Conservation (phyloP, 2,329 filamentous ascomycete species). For the Diaporthe caulivora region DNA sequence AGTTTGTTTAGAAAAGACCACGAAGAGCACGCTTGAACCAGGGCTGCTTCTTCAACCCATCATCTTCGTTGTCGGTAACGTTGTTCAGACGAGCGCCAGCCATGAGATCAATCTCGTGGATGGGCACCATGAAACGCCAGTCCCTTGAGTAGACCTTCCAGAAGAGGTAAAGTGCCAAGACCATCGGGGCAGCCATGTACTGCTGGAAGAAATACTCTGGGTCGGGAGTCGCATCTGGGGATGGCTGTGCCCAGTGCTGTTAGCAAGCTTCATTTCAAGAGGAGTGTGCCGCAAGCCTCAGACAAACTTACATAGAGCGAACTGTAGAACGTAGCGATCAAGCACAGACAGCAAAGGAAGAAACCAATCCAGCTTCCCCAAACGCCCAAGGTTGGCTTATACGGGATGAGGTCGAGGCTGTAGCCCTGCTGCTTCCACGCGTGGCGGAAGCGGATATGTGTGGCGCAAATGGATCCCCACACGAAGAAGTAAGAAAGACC, state of each 20-base stretch:
- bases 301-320: constrained; percentile 64
- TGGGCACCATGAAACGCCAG: constrained; percentile 68
- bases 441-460: constrained; percentile 75
- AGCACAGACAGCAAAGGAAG: constrained; percentile 73
- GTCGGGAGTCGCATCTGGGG: constrained; percentile 48
- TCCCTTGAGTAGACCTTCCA: constrained; percentile 73
- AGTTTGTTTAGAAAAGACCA: constrained; percentile 49
- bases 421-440: constrained; percentile 72
- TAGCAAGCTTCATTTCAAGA: not conserved
- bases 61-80: constrained; percentile 55
- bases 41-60: constrained; percentile 47
- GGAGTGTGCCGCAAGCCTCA: not conserved
- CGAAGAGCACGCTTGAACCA: constrained; percentile 51
- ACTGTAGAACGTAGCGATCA: constrained; percentile 80
- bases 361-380: constrained; percentile 78
- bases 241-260: constrained; percentile 47
- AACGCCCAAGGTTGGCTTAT: constrained; percentile 65
- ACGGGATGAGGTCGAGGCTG: constrained; percentile 61
- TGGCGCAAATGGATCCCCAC: constrained; percentile 77
- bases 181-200: constrained; percentile 70
- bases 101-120: constrained; percentile 72
- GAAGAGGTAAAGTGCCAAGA: constrained; percentile 68
- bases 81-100: constrained; percentile 68
- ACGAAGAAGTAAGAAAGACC: constrained; percentile 81
- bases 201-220: constrained; percentile 68